These are phyloP conservation scores for Verticillium longisporum DNA, from an alignment of 2,329 filamentous ascomycete genomes.

Conservation along the genomic window DNA sequence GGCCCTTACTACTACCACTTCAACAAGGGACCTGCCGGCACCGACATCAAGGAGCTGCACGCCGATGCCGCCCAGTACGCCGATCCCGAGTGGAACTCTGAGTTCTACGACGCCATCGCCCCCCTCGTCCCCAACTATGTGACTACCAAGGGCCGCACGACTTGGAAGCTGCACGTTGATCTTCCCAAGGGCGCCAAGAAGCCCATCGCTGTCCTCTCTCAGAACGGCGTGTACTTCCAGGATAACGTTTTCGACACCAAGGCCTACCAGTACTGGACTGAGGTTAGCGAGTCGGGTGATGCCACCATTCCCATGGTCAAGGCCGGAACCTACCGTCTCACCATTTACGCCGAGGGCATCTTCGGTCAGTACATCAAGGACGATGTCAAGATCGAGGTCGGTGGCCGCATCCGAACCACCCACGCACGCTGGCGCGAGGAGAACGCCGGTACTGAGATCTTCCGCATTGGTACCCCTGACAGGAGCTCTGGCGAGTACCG, in stretches of 20 bases:
- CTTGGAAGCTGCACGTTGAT: conserved; percentile 39
- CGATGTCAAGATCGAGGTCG: conserved; percentile 30
- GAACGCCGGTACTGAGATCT: conserved; percentile 50
- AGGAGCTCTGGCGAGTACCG: conserved; percentile 51
- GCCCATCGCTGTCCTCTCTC: conserved; percentile 43
- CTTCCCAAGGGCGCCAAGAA: conserved; percentile 44
- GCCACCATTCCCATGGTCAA: conserved; percentile 44
- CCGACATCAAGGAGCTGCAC: conserved; percentile 38
- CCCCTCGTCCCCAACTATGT: conserved; percentile 52
- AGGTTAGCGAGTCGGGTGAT: conserved; percentile 34
- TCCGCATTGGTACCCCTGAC: conserved; percentile 55
- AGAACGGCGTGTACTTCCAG: conserved; percentile 46
- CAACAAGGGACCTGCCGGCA: conserved; percentile 43
- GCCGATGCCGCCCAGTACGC: conserved; percentile 47
- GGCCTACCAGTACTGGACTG: conserved; percentile 51
- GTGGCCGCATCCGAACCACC: conserved; percentile 26
- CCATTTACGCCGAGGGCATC: conserved; percentile 54
- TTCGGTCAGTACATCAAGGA: conserved; percentile 56
- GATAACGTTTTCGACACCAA: conserved; percentile 43
- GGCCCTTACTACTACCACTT: conserved; percentile 55
- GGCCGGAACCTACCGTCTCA: conserved; percentile 53
- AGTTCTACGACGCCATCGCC: conserved; percentile 59
- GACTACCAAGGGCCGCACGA: conserved; percentile 41
- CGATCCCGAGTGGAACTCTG: conserved; percentile 45
- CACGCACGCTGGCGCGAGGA: conserved; percentile 45